A percentile compares a stretch with the other conserved stretches of the same genome.
Evolutionary conservation across 306 rosid genomes (phyloP).

Genomic region (Trichosanthes cucumerina): DNA sequence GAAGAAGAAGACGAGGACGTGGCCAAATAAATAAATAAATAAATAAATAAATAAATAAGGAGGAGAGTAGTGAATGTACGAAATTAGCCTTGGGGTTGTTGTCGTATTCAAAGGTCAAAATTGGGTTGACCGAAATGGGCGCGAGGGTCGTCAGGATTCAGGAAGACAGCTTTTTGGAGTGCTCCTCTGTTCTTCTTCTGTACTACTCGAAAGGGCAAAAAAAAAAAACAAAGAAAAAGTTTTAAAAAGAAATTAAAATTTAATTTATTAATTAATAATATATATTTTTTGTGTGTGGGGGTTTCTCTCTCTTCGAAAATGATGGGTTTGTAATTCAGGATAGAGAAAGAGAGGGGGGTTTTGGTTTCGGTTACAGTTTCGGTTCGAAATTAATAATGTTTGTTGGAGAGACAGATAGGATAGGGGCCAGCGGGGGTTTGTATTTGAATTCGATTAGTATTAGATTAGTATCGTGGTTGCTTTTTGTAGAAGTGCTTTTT

Average conservation of each 20-base stretch:
- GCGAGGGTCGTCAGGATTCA: constrained; percentile 5
- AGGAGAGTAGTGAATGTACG: background rate
- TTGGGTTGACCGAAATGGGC: constrained; percentile 1
- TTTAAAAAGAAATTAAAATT: background rate
- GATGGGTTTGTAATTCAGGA: background rate
- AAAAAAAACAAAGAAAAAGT: background rate
- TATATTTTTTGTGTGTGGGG: too few relatives aligned
- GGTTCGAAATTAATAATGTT: background rate
- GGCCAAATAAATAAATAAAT: too few relatives aligned
- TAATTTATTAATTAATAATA: too few relatives aligned
- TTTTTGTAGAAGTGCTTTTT: background rate
- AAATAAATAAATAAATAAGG: too few relatives aligned
- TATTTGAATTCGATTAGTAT: too few relatives aligned
- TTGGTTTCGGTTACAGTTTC: background rate
- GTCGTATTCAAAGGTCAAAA: constrained; percentile 9
- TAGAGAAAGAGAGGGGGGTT: background rate
- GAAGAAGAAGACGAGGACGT: background rate
- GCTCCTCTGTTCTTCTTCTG: background rate
- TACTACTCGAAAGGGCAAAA: background rate
- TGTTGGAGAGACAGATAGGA: constrained; percentile 3
- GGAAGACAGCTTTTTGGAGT: background rate
- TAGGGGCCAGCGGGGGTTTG: background rate
- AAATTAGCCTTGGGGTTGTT: background rate
- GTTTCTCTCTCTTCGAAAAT: background rate
- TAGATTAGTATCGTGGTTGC: too few relatives aligned